Evolutionary conservation across 345 rosid genomes (phyloP), one percentile per base, ranked within the genome.

Genomic region (Eutrema yunnanense): DNA sequence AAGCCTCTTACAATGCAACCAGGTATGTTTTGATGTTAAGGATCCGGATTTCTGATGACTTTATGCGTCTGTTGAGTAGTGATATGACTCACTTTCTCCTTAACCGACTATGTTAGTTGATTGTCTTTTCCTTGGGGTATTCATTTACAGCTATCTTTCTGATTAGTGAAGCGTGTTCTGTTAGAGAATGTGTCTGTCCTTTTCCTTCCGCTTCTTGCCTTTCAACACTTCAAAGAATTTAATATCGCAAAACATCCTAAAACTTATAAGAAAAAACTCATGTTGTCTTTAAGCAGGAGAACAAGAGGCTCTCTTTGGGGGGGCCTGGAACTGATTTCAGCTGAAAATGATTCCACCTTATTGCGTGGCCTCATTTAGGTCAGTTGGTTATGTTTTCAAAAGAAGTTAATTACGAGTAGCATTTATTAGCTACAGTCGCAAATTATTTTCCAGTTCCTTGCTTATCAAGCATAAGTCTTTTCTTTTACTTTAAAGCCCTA

Each of bases 281-380:
- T 94, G 87, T 94, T 86, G 88, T 94, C 92, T 87, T 83, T 83
- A 94, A 94, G 92, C 97, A 94, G 97, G 98, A 85, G 85, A 75
- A 80, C 87, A 69, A 85, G 95, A 80, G 96, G 97, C 97, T 93
- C 98, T 93, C 93, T 84, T 85, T 85, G 84, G 87, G 85, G 85
- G 87, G 83, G 88, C 92, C 96, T 88, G 95, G 89, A 88, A 89
- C 90, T 91, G 87, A 86, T 80, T 82, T 84, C 96, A 81, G 96
- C 87, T 89, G 92, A 91, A 92, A 91, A 75, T 94, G 96, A 89
- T 88, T 82, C 92, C 95, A 89, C 95, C 87, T 84, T 85, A 85
- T 82, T 86, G 83, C 88, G 86, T 94, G 98, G 97, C 97, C 90
- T 91, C 97, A 89, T 86, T 94, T 92, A 92, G 97, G 97, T 92